Evolutionary conservation across 208 protist genomes (phyloP), one percentile per base, ranked within the genome.

Genomic region (Spongospora subterranea): DNA sequence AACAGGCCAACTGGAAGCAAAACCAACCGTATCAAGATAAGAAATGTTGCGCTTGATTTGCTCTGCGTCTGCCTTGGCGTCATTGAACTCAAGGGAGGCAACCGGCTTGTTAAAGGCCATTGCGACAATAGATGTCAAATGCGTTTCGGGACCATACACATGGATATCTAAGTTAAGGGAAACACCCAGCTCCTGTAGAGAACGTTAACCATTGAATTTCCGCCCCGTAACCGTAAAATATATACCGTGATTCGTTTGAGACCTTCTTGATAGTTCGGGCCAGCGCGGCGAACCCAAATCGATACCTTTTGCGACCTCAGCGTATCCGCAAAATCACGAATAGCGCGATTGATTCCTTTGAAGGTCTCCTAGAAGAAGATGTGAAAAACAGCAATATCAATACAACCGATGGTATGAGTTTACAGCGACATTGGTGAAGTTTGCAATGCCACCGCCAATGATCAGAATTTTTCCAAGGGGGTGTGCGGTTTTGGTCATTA

Each of bases 211-310:
- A 60, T 6, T 60, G 13, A 29, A 24, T 60, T 60, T 60, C 6
- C 13, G 24, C 13, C 13, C 6, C 13, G 24, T 29, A 60, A 6
- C 50, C 6, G 50, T 29, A 29, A 24, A 29, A 60, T 6, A 29
- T 29, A 29, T 60, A 60, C 50, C 24, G 13, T 88, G 94, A 97
- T 96, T 20, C 93, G 45, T n/a, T 94, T 46, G 1, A 97, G 92
- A 77, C 95, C 96, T 89, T 96, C 95, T 92, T 96, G 94, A 91
- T 95, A 96, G 92, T 97, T 97, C 35, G 96, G 96, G 32, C 96
- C 96, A 60, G 92, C 96, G 53, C 96, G 93, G 76, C 96, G 92
- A 13, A 97, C 96, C 54, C 92, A 97, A 60, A 97, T 93, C 0
- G 91, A 64, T 20, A 95, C 0, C 46, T 95, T 94, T 50, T 93